These are phyloP conservation scores for Nephromyces sp. DNA, from an alignment of 169 alveolate genomes.

Conservation along the genomic window DNA sequence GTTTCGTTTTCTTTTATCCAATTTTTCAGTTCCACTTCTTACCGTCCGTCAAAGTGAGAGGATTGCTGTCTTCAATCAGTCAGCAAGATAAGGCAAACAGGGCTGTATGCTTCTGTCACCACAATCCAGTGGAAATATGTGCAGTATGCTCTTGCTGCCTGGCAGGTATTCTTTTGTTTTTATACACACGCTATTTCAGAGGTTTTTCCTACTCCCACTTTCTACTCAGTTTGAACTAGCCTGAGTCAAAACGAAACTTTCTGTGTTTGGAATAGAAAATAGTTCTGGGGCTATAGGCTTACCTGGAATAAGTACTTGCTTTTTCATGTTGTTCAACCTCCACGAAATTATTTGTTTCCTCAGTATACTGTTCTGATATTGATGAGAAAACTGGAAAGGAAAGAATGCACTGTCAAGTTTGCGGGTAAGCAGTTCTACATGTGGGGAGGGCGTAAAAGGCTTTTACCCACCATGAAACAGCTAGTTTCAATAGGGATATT, in stretches of 20 bases:
- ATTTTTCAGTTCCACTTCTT: conserved; percentile 56
- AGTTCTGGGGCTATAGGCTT: background rate
- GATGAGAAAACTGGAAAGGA: conserved; percentile 42
- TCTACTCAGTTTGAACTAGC: background rate
- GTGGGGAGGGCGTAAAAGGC: too few relatives aligned
- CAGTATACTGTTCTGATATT: conserved; percentile 49
- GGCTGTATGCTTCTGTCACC: conserved; percentile 71
- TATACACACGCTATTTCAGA: background rate
- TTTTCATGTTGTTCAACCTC: background rate
- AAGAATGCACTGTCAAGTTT: conserved; percentile 35
- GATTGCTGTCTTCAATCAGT: conserved; percentile 55
- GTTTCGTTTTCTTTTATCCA: background rate
- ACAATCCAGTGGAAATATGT: conserved; percentile 63
- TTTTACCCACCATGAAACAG: too few relatives aligned
- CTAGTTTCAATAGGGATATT: too few relatives aligned
- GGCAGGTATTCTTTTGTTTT: conserved; percentile 23
- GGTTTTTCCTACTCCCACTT: background rate
- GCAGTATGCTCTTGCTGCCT: conserved; percentile 71
- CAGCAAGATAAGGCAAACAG: conserved; percentile 57
- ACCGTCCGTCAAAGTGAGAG: conserved; percentile 54
- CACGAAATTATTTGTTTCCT: background rate
- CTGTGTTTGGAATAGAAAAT: background rate
- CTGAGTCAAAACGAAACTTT: background rate
- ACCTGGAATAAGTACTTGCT: background rate
- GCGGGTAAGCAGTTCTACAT: conserved; percentile 36